Evolutionary conservation across 176 grass and related monocot species (phyloP).

Genomic region (Metroxylon sagu): DNA sequence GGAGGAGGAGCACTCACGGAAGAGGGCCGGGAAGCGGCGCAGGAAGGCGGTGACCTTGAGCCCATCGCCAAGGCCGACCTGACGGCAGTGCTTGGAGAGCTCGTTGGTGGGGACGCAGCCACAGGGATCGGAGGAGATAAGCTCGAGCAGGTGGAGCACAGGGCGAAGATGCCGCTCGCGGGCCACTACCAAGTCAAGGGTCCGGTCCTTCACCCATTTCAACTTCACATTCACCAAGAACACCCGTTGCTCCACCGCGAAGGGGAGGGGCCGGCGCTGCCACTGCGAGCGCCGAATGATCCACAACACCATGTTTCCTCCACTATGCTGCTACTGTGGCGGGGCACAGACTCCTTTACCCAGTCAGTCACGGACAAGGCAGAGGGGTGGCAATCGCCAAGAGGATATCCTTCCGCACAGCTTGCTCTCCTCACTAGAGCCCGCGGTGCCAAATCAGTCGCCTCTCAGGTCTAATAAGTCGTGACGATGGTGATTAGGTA

Average conservation of each 20-base stretch:
- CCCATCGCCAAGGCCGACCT: constrained; percentile 4
- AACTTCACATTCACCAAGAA: constrained; percentile 57
- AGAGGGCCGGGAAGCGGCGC: constrained; percentile 39
- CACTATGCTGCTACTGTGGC: no score
- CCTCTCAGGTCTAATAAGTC: no score
- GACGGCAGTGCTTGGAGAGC: constrained; percentile 21
- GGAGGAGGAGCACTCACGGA: constrained; percentile 12
- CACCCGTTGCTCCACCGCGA: constrained; percentile 37
- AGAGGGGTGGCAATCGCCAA: no score
- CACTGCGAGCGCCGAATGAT: background rate
- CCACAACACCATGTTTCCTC: no score
- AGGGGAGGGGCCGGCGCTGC: constrained; percentile 6
- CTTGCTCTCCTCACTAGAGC: no score
- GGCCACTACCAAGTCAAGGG: constrained; percentile 38
- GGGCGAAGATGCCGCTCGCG: constrained; percentile 50
- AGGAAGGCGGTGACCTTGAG: constrained; percentile 31
- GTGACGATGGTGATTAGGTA: no score
- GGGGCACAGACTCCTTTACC: no score
- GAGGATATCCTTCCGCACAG: no score
- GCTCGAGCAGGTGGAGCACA: constrained; percentile 68
- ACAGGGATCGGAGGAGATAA: constrained; percentile 33
- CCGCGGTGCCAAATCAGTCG: no score
- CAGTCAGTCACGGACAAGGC: no score
- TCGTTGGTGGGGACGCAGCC: constrained; percentile 23
- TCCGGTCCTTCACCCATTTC: constrained; percentile 57